These are phyloP conservation scores for Pseudoscleropodium purum DNA, from an alignment of 225 moss, liverwort and hornwort genomes.

Conservation along the genomic window DNA sequence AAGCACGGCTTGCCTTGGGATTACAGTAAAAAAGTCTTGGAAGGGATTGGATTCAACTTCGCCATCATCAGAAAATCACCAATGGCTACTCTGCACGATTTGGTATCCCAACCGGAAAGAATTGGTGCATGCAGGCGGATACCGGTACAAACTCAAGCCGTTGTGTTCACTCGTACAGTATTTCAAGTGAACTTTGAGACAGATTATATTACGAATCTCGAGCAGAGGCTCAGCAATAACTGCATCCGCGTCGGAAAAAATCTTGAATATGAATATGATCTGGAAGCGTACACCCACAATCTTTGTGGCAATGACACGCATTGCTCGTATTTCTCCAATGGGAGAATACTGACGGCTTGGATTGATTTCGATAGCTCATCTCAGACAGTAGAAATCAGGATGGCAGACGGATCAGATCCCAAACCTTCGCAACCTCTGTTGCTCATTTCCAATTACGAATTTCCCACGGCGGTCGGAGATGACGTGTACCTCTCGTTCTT, in stretches of 20 bases:
- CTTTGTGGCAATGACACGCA: background rate
- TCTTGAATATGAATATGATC: background rate
- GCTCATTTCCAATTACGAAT: background rate
- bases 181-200: background rate
- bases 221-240: background rate
- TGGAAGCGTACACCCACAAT: background rate
- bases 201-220: background rate
- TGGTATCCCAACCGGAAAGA: background rate
- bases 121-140: background rate
- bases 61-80: background rate
- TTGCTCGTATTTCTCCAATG: background rate
- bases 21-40: background rate
- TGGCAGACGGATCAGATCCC: background rate
- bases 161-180: background rate
- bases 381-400: background rate
- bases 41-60: background rate
- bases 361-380: background rate
- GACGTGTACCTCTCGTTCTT: background rate
- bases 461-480: background rate
- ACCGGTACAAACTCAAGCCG: background rate
- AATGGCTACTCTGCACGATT: fast-evolving
- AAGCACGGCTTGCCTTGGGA: background rate
- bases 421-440: background rate
- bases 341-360: background rate
- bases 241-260: background rate